Percentiles rank a stretch among this genome's conserved stretches.
Evolutionary conservation across 2,329 filamentous ascomycete species (phyloP).

Genomic region (Trichophyton rubrum): DNA sequence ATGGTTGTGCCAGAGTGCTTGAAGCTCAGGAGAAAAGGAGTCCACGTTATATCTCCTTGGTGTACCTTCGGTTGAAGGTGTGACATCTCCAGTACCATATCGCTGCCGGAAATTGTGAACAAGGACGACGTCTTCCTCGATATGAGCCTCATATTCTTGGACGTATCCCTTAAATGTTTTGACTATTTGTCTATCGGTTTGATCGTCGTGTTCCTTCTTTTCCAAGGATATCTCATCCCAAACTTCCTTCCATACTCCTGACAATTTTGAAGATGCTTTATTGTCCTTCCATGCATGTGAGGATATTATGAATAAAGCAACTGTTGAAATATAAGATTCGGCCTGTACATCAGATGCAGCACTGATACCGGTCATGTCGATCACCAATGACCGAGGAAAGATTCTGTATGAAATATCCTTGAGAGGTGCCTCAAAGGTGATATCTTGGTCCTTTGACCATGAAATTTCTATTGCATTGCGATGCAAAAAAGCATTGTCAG

Average conservation of each 20-base stretch:
- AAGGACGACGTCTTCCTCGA: slow-evolving; percentile 63
- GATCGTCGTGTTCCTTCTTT: slow-evolving; percentile 58
- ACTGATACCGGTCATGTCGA: slow-evolving; percentile 64
- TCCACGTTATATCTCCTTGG: neutral
- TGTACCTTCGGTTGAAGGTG: neutral
- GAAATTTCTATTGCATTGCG: slow-evolving; percentile 60
- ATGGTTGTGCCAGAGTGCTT: slow-evolving; percentile 42
- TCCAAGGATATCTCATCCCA: slow-evolving; percentile 65
- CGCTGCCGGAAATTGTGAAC: slow-evolving; percentile 58
- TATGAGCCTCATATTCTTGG: slow-evolving; percentile 28
- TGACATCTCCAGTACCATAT: slow-evolving; percentile 19
- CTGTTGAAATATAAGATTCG: slow-evolving; percentile 72
- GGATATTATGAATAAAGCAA: slow-evolving; percentile 70
- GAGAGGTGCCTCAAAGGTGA: slow-evolving; percentile 32
- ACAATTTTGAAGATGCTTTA: slow-evolving; percentile 67
- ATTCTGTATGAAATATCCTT: slow-evolving; percentile 33
- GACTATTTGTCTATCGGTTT: slow-evolving; percentile 55
- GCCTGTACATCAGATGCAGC: slow-evolving; percentile 69
- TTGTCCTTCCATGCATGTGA: slow-evolving; percentile 69
- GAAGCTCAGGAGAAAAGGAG: slow-evolving; percentile 10
- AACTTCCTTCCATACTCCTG: slow-evolving; percentile 68
- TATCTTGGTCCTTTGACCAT: slow-evolving; percentile 65
- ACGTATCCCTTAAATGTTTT: slow-evolving; percentile 45
- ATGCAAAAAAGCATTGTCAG: slow-evolving; percentile 60
- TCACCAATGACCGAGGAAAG: slow-evolving; percentile 39